phyloP scores from a whole-genome alignment of 1,139 yeast genomes.

The Yamadazyma mexicana region DNA sequence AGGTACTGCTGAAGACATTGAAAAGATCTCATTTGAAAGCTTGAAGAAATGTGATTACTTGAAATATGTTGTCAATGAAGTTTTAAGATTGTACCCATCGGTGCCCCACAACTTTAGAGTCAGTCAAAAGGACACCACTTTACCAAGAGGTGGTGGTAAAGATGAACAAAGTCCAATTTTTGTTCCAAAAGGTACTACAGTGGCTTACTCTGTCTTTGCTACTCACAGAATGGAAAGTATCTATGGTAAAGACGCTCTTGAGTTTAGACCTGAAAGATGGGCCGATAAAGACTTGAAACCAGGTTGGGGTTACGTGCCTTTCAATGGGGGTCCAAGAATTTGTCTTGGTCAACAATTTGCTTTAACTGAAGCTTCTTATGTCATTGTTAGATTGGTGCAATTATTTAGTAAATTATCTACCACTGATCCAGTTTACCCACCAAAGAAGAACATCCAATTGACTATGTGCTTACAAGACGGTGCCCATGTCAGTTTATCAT shows the following conservation, averaged over 20 bases:
- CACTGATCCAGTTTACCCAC: constrained; percentile 29
- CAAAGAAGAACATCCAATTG: constrained; percentile 32
- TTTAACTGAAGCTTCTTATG: constrained; percentile 51
- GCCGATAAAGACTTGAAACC: constrained; percentile 14
- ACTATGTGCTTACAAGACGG: constrained; percentile 36
- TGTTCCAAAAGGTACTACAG: constrained; percentile 42
- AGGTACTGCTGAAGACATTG: constrained; percentile 31
- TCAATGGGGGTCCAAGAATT: constrained; percentile 59
- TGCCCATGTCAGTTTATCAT: constrained; percentile 17
- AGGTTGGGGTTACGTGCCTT: constrained; percentile 52
- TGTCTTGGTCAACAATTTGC: constrained; percentile 61
- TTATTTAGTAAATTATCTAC: constrained; percentile 24
- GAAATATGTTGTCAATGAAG: constrained; percentile 48
- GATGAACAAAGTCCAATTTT: constrained; percentile 41
- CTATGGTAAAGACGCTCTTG: constrained; percentile 48
- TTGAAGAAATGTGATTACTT: constrained; percentile 51
- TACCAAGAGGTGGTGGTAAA: constrained; percentile 55
- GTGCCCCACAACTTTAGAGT: constrained; percentile 51
- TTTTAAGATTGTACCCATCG: constrained; percentile 51
- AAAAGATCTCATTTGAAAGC: constrained; percentile 42
- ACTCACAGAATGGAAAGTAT: constrained; percentile 41
- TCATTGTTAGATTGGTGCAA: constrained; percentile 43
- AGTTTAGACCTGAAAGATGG: constrained; percentile 52
- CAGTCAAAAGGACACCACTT: constrained; percentile 44
- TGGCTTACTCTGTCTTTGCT: constrained; percentile 40